Conservation (phyloP, 352 stramenopile species). For the Globisporangium ultimum region DNA sequence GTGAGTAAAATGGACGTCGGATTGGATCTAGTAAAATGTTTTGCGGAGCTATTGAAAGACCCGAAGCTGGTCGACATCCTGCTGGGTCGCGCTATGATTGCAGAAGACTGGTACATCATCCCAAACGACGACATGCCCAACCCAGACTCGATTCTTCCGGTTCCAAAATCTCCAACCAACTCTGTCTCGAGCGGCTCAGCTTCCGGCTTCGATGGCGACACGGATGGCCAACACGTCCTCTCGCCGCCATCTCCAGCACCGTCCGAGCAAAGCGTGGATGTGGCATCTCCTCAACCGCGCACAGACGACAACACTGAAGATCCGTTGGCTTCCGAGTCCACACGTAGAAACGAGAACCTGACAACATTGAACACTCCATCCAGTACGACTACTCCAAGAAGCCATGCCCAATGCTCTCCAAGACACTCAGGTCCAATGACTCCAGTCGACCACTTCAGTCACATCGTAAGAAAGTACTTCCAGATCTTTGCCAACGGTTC, state of each 20-base stretch:
- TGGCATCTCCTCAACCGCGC: too few species aligned
- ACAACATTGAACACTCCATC: too few species aligned
- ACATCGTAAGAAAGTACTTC: constrained; percentile 11
- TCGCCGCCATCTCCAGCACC: neutral
- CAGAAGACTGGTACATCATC: constrained; percentile 23
- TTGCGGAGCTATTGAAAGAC: constrained; percentile 30
- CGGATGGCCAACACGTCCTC: neutral
- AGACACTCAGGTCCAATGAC: constrained; percentile 8
- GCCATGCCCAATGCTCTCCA: too few species aligned
- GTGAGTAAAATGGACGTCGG: constrained; percentile 28
- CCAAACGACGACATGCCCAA: constrained; percentile 1
- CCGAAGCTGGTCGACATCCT: constrained; percentile 27
- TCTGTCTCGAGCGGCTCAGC: neutral
- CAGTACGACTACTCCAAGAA: too few species aligned
- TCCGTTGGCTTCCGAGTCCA: constrained; percentile 3
- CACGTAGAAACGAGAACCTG: too few species aligned
- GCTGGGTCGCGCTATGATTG: constrained; percentile 29
- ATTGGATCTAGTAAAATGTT: constrained; percentile 35
- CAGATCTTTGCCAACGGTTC: constrained; percentile 7
- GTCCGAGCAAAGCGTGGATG: too few species aligned
- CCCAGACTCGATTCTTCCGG: neutral
- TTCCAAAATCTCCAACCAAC: neutral
- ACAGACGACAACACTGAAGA: neutral
- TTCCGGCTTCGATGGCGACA: constrained; percentile 10
- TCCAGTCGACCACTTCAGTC: constrained; percentile 10